Percentiles rank a stretch among this genome's conserved stretches.
Evolutionary conservation across 106 monocot species (phyloP).

Genomic region (Platanthera guangdongensis): DNA sequence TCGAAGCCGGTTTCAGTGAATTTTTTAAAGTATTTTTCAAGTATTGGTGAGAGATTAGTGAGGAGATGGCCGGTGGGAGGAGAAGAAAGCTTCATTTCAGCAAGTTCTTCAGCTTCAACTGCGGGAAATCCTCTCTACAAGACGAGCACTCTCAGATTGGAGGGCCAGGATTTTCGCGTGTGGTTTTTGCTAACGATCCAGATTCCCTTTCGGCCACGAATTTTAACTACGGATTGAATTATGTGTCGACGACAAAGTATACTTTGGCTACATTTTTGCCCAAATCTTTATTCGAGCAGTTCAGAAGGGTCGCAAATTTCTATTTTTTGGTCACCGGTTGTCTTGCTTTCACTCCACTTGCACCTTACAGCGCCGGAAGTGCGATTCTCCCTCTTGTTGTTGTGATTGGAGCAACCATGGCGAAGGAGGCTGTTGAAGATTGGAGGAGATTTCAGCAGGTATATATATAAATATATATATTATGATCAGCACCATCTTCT

Average conservation of each 20-base stretch:
- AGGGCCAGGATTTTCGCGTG: slow-evolving; percentile 65
- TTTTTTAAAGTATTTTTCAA: not conserved
- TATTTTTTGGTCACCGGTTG: slow-evolving; percentile 66
- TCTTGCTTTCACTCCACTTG: slow-evolving; percentile 64
- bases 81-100: slow-evolving; percentile 47
- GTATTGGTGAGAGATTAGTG: not conserved
- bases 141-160: slow-evolving; percentile 70
- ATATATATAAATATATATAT: not conserved
- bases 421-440: slow-evolving; percentile 86
- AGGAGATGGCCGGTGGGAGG: slow-evolving; percentile 30
- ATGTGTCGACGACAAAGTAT: slow-evolving; percentile 88
- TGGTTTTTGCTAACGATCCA: slow-evolving; percentile 60
- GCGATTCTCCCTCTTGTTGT: slow-evolving; percentile 53
- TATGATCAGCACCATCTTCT: no score
- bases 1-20: not conserved
- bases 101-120: slow-evolving; percentile 55
- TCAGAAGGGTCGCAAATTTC: slow-evolving; percentile 87
- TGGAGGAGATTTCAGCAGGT: slow-evolving; percentile 80
- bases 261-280: slow-evolving; percentile 67
- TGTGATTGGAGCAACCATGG: slow-evolving; percentile 87
- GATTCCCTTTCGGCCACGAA: slow-evolving; percentile 32
- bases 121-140: slow-evolving; percentile 26
- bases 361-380: slow-evolving; percentile 58
- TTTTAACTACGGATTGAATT: slow-evolving; percentile 40
- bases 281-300: slow-evolving; percentile 90